Evolutionary conservation across 768 basidiomycete genomes (phyloP).

Genomic region (Agrocybe chaxingu): DNA sequence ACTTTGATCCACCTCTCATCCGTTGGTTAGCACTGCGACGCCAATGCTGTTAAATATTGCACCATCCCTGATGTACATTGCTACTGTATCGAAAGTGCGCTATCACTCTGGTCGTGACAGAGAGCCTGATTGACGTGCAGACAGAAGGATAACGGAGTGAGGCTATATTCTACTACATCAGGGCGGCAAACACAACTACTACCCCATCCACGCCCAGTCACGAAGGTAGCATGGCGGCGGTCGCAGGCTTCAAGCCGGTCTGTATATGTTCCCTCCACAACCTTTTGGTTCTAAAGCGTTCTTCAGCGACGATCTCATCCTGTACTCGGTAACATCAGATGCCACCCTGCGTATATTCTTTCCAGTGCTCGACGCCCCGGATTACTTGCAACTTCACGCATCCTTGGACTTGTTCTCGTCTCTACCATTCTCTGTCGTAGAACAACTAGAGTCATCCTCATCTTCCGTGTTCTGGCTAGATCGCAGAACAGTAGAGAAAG

Average conservation of each 20-base stretch:
- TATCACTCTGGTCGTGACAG: neutral
- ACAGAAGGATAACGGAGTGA: conserved; percentile 57
- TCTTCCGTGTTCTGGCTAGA: conserved; percentile 72
- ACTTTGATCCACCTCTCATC: conserved; percentile 4
- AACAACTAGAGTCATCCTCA: conserved; percentile 25
- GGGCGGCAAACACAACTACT: conserved; percentile 66
- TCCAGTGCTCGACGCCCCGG: conserved; percentile 84
- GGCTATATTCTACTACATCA: conserved; percentile 70
- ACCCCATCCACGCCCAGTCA: conserved; percentile 70
- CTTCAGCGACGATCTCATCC: conserved; percentile 65
- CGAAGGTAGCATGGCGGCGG: conserved; percentile 70
- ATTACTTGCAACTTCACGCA: conserved; percentile 80
- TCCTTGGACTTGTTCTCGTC: conserved; percentile 72
- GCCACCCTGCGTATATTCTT: conserved; percentile 81
- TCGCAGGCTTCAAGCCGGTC: conserved; percentile 66
- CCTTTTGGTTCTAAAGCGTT: neutral
- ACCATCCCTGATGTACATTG: conserved; percentile 76
- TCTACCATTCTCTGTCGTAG: conserved; percentile 35
- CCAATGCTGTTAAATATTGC: conserved; percentile 60
- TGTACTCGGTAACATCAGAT: conserved; percentile 84
- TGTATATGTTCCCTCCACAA: conserved; percentile 7
- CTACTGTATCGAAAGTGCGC: conserved; percentile 57
- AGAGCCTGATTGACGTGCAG: conserved; percentile 2
- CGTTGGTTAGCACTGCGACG: conserved; percentile 40
- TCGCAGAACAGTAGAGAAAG: conserved; percentile 50